phyloP scores from a whole-genome alignment of 2,329 filamentous ascomycete genomes.

The Paecilomyces dactylethromorphus region DNA sequence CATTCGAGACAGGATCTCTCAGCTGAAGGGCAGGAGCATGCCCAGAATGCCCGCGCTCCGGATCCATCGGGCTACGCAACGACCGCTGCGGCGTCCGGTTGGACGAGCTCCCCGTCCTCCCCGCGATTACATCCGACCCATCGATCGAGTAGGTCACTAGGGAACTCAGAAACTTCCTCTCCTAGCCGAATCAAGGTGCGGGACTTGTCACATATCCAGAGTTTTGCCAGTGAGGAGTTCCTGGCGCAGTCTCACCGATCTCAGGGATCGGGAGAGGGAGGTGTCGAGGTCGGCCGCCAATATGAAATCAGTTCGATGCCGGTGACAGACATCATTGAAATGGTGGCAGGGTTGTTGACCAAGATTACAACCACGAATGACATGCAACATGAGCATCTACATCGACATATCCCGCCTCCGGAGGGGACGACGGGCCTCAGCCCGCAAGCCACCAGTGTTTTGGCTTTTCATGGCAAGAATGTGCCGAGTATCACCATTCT shows the following conservation, averaged over 20 bases:
- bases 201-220: slow-evolving; percentile 86
- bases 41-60: slow-evolving; percentile 14
- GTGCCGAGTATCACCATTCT: slow-evolving; percentile 94
- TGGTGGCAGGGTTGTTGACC: slow-evolving; percentile 92
- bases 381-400: slow-evolving; percentile 81
- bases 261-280: slow-evolving; percentile 35
- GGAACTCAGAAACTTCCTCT: slow-evolving; percentile 38
- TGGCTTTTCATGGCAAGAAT: slow-evolving; percentile 97
- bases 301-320: slow-evolving; percentile 99
- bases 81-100: slow-evolving; percentile 18
- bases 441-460: slow-evolving; percentile 63
- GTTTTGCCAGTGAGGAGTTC: slow-evolving; percentile 72
- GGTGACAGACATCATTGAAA: slow-evolving; percentile 94
- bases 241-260: slow-evolving; percentile 49
- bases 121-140: slow-evolving; percentile 41
- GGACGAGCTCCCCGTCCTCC: slow-evolving; percentile 35
- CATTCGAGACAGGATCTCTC: slow-evolving; percentile 1
- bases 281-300: slow-evolving; percentile 49
- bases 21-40: slow-evolving; percentile 9
- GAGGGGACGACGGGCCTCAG: slow-evolving; percentile 54
- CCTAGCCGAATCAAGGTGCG: slow-evolving; percentile 69
- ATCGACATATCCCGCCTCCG: slow-evolving; percentile 62
- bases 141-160: slow-evolving; percentile 37
- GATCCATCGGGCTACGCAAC: slow-evolving; percentile 21
- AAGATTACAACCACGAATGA: slow-evolving; percentile 98